These are phyloP conservation scores for Sporothrix sp. DNA, from an alignment of 2,329 filamentous ascomycete species.

Conservation along the genomic window DNA sequence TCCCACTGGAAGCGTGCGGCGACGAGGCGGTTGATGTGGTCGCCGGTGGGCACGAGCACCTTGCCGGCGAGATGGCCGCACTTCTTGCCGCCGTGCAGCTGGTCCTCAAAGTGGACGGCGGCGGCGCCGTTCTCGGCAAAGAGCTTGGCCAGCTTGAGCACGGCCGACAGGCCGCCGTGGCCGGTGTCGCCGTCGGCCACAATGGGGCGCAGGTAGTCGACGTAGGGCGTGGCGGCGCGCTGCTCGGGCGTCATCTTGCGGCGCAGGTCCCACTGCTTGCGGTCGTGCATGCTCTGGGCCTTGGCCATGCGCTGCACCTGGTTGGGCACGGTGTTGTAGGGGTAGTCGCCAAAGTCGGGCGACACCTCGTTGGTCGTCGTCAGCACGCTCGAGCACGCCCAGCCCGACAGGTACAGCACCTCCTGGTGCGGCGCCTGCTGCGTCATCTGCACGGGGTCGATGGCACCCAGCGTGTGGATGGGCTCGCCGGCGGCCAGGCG, in stretches of 20 bases:
- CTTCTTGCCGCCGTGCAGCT: conserved; percentile 96
- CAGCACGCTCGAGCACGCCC: conserved; percentile 90
- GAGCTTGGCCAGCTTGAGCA: conserved; percentile 91
- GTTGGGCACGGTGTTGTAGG: conserved; percentile 97
- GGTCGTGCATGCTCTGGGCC: conserved; percentile 92
- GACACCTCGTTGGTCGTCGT: conserved; percentile 96
- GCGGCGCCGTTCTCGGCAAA: conserved; percentile 97
- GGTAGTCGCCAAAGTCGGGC: conserved; percentile 95
- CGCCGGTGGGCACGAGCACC: conserved; percentile 83
- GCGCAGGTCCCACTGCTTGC: conserved; percentile 83
- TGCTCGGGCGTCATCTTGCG: conserved; percentile 67
- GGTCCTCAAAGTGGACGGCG: conserved; percentile 95
- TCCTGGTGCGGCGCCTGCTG: conserved; percentile 95
- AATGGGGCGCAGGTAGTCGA: conserved; percentile 89
- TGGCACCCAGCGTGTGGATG: conserved; percentile 85
- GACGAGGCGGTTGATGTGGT: conserved; percentile 91
- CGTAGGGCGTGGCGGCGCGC: conserved; percentile 66
- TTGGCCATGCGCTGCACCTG: conserved; percentile 95
- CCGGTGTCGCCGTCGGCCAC: conserved; percentile 94
- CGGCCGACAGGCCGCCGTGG: conserved; percentile 84
- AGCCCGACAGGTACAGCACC: conserved; percentile 90
- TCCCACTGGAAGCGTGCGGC: conserved; percentile 97
- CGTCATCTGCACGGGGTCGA: conserved; percentile 99
- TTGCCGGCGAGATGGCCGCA: conserved; percentile 95
- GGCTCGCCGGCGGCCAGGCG: conserved; percentile 70